phyloP scores from a whole-genome alignment of 1,284 basidiomycete genomes.

The Singerocomus rubriflavus region DNA sequence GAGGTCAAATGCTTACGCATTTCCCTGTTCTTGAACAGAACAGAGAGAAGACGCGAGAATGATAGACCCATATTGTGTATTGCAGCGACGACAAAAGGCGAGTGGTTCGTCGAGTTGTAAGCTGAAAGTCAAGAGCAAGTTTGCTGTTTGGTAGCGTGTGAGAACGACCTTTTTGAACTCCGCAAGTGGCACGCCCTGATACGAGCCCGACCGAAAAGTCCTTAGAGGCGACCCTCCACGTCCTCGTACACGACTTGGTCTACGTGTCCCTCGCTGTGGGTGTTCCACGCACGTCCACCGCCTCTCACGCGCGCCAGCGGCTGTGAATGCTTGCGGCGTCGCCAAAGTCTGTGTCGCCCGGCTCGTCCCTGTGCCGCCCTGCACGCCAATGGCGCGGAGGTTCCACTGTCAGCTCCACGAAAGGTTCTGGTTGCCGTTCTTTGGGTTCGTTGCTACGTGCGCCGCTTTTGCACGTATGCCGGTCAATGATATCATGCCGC shows the following conservation, averaged over 20 bases:
- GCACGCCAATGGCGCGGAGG: background rate
- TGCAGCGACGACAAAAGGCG: slow-evolving; percentile 31
- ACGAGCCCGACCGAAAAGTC: too few relatives aligned
- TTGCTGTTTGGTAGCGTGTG: slow-evolving; percentile 36
- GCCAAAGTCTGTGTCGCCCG: background rate
- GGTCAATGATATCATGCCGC: background rate
- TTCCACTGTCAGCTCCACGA: background rate
- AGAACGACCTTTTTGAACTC: slow-evolving; percentile 35
- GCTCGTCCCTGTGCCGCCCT: background rate
- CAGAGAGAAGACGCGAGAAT: slow-evolving; percentile 77
- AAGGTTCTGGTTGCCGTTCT: background rate
- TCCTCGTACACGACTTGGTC: slow-evolving; percentile 5
- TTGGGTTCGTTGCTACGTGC: background rate
- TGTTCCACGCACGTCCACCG: background rate
- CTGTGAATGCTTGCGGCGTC: background rate
- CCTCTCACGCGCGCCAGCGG: background rate
- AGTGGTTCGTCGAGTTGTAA: slow-evolving; percentile 36
- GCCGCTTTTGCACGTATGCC: background rate
- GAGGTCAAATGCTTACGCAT: slow-evolving; percentile 75
- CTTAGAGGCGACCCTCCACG: slow-evolving; percentile 2
- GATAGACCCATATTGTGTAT: slow-evolving; percentile 76
- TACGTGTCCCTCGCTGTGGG: slow-evolving; percentile 21
- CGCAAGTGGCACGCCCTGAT: slow-evolving; percentile 24
- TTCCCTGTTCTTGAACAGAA: slow-evolving; percentile 98
- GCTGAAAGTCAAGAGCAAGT: slow-evolving; percentile 36